Conservation (phyloP, 73 alveolate species). For the Paramecium bursaria region DNA sequence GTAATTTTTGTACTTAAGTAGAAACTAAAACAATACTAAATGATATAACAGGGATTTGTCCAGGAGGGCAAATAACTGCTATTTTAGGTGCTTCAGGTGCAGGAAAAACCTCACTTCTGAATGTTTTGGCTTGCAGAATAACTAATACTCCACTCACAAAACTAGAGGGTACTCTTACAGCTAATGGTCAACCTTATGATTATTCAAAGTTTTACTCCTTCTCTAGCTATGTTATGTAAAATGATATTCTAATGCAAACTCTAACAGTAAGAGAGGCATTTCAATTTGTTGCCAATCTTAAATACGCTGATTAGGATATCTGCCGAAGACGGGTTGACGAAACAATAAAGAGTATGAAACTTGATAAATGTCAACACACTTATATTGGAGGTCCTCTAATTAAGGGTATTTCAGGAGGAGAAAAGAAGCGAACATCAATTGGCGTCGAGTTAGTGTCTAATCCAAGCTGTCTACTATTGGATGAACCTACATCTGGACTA, state of each 20-base stretch:
- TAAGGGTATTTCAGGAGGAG: constrained; percentile 78
- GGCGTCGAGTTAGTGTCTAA: constrained; percentile 69
- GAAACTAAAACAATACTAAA: constrained; percentile 32
- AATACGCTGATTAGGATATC: constrained; percentile 21
- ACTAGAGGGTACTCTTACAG: constrained; percentile 80
- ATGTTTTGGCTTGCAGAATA: constrained; percentile 26
- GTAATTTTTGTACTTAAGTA: too few relatives aligned
- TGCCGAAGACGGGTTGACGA: constrained; percentile 60
- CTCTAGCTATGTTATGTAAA: constrained; percentile 73
- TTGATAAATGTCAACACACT: constrained; percentile 61
- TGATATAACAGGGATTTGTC: not conserved
- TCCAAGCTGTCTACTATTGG: constrained; percentile 66
- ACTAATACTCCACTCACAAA: constrained; percentile 65
- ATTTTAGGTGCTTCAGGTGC: constrained; percentile 53
- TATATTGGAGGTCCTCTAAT: constrained; percentile 62
- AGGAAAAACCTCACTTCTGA: constrained; percentile 59
- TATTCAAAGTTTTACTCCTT: constrained; percentile 36
- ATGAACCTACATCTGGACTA: constrained; percentile 77
- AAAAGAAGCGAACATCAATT: constrained; percentile 71
- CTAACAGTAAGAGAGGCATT: constrained; percentile 76
- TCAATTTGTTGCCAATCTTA: constrained; percentile 72
- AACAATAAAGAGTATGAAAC: constrained; percentile 36
- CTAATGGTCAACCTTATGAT: constrained; percentile 69
- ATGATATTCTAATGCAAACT: constrained; percentile 69
- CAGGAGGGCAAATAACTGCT: constrained; percentile 30